Percentiles rank a stretch among this genome's conserved stretches.
phyloP scores from a whole-genome alignment of 106 monocot species.

The Dactylorhiza incarnata region DNA sequence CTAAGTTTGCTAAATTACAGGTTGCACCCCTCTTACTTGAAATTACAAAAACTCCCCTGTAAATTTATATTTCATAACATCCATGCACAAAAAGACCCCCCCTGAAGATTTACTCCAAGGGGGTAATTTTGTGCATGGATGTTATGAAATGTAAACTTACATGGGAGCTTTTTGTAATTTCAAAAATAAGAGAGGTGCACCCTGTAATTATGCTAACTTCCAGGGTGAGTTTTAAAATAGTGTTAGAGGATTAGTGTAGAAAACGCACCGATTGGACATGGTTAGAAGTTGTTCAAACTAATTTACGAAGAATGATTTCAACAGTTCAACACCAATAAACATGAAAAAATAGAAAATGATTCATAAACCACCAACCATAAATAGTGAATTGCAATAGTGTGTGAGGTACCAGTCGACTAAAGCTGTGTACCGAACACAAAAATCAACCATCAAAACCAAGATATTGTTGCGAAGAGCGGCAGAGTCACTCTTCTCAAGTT shows the following conservation, averaged over 20 bases:
- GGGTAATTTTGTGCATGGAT: no score
- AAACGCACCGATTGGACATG: background rate
- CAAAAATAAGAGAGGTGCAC: no score
- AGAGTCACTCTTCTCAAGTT: slow-evolving; percentile 83
- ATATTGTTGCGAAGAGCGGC: slow-evolving; percentile 82
- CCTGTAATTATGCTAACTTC: no score
- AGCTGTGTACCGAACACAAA: slow-evolving; percentile 94
- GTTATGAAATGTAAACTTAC: no score
- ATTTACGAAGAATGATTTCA: background rate
- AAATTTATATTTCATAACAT: no score
- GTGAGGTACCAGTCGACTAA: slow-evolving; percentile 80
- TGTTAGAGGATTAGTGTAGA: no score
- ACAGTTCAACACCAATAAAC: background rate
- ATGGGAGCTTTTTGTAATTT: no score
- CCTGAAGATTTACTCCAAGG: no score
- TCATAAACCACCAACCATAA: background rate
- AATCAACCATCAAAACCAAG: slow-evolving; percentile 86
- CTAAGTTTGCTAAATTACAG: no score
- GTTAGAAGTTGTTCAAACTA: background rate
- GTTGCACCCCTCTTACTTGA: no score
- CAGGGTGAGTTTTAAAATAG: background rate
- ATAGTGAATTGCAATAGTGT: background rate
- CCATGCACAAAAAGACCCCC: no score
- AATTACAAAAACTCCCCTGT: no score
- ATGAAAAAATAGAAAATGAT: background rate